Conservation (phyloP, 345 rosid genomes). For the Acer saccharum region DNA sequence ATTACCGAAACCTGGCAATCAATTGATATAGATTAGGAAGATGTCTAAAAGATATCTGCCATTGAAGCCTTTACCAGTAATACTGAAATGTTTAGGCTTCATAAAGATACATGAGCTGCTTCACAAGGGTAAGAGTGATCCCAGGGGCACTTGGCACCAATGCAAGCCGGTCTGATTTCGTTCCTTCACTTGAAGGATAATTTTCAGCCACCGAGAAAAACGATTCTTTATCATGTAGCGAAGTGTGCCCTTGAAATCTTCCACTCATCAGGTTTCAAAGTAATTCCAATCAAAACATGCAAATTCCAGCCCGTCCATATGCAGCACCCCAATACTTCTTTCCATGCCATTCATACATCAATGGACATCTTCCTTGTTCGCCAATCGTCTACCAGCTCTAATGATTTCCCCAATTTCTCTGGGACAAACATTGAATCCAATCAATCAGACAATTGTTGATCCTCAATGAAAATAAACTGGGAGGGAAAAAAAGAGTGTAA, state of each 20-base stretch:
- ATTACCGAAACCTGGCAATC: slow-evolving; percentile 55
- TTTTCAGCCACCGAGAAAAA: slow-evolving; percentile 67
- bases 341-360: slow-evolving; percentile 85
- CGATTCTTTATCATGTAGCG: slow-evolving; percentile 55
- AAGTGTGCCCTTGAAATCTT: slow-evolving; percentile 65
- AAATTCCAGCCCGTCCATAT: slow-evolving; percentile 75
- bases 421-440: slow-evolving; percentile 26
- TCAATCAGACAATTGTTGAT: slow-evolving; percentile 2
- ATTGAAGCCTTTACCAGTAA: too few relatives aligned
- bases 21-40: slow-evolving; percentile 7
- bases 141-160: slow-evolving; percentile 89
- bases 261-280: slow-evolving; percentile 59
- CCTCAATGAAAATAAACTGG: background rate
- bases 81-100: background rate
- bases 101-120: slow-evolving; percentile 55
- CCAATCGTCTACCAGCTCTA: slow-evolving; percentile 49
- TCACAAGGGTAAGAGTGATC: slow-evolving; percentile 57
- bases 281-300: slow-evolving; percentile 64
- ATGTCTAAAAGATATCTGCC: too few relatives aligned
- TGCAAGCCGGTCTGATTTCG: slow-evolving; percentile 53
- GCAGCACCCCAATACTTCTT: slow-evolving; percentile 80
- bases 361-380: slow-evolving; percentile 49
- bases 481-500: background rate
- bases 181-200: slow-evolving; percentile 66
- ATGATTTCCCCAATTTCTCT: slow-evolving; percentile 56